Percentiles rank a stretch among this genome's conserved stretches.
phyloP scores from a whole-genome alignment of 306 rosid genomes.

The Fagus sylvatica region DNA sequence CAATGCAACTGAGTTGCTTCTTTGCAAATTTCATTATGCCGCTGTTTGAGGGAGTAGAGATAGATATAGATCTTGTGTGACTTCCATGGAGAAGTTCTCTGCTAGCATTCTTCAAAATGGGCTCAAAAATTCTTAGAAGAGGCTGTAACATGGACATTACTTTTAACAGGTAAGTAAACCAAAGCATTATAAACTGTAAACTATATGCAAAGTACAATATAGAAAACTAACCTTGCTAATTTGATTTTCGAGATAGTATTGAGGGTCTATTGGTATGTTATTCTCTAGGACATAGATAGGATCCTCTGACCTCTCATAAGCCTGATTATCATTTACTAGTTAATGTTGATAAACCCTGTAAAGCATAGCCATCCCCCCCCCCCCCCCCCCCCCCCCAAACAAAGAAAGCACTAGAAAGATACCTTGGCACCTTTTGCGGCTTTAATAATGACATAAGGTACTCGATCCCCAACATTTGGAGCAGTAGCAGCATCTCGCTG shows the following conservation, averaged over 20 bases:
- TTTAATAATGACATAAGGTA: constrained; percentile 91
- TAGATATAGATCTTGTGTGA: constrained; percentile 91
- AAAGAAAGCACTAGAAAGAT: constrained; percentile 8
- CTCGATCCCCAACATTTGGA: constrained; percentile 98
- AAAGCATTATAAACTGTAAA: constrained; percentile 2
- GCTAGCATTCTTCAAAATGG: constrained; percentile 95
- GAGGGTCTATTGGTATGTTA: constrained; percentile 94
- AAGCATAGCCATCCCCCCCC: constrained; percentile 6
- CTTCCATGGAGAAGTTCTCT: constrained; percentile 96
- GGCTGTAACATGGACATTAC: constrained; percentile 61
- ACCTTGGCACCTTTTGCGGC: constrained; percentile 99
- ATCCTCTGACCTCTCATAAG: constrained; percentile 95
- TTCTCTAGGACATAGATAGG: constrained; percentile 95
- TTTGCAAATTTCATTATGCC: constrained; percentile 93
- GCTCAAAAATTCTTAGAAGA: constrained; percentile 91
- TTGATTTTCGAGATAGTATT: constrained; percentile 97
- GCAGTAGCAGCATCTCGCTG: constrained; percentile 99
- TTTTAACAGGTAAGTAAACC: constrained; percentile 25
- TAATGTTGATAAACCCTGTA: constrained; percentile 22
- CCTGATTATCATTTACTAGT: constrained; percentile 48
- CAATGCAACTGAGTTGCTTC: constrained; percentile 85
- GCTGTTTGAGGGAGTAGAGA: constrained; percentile 86
- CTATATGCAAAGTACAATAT: constrained; percentile 11
- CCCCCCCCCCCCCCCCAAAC: too few relatives aligned
- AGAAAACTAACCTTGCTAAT: constrained; percentile 72